Evolutionary conservation across 2,329 filamentous ascomycete species (phyloP).

Genomic region (Xylaria sp.): DNA sequence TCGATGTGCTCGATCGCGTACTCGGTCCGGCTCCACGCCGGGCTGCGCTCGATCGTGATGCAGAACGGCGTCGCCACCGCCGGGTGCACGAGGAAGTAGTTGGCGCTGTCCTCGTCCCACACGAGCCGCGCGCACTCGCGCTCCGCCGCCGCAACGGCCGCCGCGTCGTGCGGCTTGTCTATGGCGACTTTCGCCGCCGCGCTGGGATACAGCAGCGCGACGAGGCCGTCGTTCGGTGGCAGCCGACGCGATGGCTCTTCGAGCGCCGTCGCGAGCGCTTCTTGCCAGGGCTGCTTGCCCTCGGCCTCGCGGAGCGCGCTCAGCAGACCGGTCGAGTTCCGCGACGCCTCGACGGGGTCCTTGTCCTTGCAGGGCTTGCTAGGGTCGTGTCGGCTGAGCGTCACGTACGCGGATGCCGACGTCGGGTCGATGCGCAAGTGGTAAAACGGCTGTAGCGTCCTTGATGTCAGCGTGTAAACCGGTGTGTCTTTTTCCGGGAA

Average conservation of each 20-base stretch:
- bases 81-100: slow-evolving; percentile 68
- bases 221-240: slow-evolving; percentile 64
- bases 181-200: slow-evolving; percentile 68
- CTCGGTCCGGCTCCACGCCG: slow-evolving; percentile 65
- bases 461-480: slow-evolving; percentile 69
- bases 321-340: slow-evolving; percentile 32
- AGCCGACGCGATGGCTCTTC: slow-evolving; percentile 60
- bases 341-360: slow-evolving; percentile 43
- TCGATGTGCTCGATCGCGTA: slow-evolving; percentile 71
- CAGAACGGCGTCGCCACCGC: slow-evolving; percentile 68
- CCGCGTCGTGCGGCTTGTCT: slow-evolving; percentile 63
- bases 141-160: slow-evolving; percentile 67
- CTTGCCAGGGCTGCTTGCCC: slow-evolving; percentile 58
- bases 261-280: slow-evolving; percentile 62
- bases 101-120: slow-evolving; percentile 68
- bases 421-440: slow-evolving; percentile 68
- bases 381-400: slow-evolving; percentile 65
- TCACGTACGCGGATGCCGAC: slow-evolving; percentile 66
- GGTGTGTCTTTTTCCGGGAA: slow-evolving; percentile 64
- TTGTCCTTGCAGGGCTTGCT: slow-evolving; percentile 57
- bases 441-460: slow-evolving; percentile 66
- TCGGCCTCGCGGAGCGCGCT: slow-evolving; percentile 43
- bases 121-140: slow-evolving; percentile 72
- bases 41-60: slow-evolving; percentile 62
- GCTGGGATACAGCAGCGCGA: slow-evolving; percentile 71